Conservation (phyloP, 2,329 filamentous ascomycete genomes). For the Hirsutella minnesotensis region DNA sequence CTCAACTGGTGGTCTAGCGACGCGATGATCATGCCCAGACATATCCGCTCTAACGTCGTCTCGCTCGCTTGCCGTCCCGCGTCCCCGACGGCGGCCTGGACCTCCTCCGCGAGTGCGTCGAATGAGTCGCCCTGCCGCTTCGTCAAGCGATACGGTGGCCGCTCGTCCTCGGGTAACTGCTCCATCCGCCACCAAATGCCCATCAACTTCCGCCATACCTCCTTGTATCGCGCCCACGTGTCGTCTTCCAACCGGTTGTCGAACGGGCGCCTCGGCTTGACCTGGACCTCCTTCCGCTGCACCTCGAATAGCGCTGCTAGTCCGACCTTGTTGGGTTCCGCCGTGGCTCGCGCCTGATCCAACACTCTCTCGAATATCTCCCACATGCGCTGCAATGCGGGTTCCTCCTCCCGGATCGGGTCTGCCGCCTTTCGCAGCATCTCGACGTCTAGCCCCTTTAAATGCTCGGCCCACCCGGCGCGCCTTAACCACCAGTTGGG, state of each 20-base stretch:
- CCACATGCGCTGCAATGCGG: conserved; percentile 2
- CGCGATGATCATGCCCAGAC: background rate
- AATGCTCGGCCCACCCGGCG: conserved; percentile 2
- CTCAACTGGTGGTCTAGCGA: background rate
- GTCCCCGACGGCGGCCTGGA: background rate
- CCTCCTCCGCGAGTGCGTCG: background rate
- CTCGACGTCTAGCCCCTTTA: background rate
- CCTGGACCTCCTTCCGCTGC: conserved; percentile 1
- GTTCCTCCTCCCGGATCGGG: conserved; percentile 2
- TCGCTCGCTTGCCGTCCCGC: background rate
- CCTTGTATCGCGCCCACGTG: conserved; percentile 5
- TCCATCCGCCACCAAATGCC: background rate
- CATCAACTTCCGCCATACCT: conserved; percentile 1
- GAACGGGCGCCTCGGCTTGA: conserved; percentile 3
- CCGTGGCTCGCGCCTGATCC: conserved; percentile 1
- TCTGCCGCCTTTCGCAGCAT: background rate
- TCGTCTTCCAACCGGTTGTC: conserved; percentile 5
- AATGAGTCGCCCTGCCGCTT: background rate
- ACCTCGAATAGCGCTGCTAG: conserved; percentile 4
- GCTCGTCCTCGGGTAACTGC: background rate
- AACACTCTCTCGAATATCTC: background rate
- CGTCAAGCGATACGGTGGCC: background rate
- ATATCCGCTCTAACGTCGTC: background rate
- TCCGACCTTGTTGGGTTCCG: background rate
- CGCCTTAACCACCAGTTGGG: conserved; percentile 2